Evolutionary conservation across 768 basidiomycete genomes (phyloP).

Genomic region (Suillus sp.): DNA sequence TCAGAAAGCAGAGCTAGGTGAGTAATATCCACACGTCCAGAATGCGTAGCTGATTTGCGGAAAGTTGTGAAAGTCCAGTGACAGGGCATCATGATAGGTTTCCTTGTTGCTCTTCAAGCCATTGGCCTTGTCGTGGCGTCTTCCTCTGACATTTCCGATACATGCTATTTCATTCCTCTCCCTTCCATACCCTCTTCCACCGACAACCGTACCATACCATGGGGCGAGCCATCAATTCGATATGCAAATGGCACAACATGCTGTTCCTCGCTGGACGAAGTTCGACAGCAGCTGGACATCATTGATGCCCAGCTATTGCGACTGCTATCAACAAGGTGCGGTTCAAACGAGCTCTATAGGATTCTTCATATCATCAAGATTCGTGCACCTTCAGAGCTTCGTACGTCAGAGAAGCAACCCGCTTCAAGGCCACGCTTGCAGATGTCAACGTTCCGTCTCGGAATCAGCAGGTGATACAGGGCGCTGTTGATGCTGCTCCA

Average conservation of each 20-base stretch:
- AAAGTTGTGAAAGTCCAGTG: background rate
- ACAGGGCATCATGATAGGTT: background rate
- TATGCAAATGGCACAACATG: conserved; percentile 26
- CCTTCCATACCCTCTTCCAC: conserved; percentile 19
- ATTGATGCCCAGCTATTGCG: conserved; percentile 24
- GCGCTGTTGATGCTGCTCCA: conserved; percentile 22
- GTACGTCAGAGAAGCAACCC: conserved; percentile 29
- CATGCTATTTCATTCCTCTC: conserved; percentile 22
- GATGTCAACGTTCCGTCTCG: conserved; percentile 18
- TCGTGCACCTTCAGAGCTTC: conserved; percentile 13
- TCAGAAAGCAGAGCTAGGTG: no score
- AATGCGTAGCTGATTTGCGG: background rate
- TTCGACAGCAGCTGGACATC: conserved; percentile 20
- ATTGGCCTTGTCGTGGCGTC: conserved; percentile 2
- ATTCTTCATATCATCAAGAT: conserved; percentile 1
- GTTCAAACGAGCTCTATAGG: no score
- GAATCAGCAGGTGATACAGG: conserved; percentile 24
- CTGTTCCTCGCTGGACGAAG: conserved; percentile 27
- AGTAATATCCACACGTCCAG: no score
- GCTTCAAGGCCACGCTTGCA: conserved; percentile 25
- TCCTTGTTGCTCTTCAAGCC: background rate
- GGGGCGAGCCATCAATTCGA: conserved; percentile 25
- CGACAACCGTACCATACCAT: conserved; percentile 24
- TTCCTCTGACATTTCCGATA: conserved; percentile 9
- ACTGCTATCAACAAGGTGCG: conserved; percentile 24